phyloP scores from a whole-genome alignment of 164 flowering plant genomes.

The Magnolia sinica region DNA sequence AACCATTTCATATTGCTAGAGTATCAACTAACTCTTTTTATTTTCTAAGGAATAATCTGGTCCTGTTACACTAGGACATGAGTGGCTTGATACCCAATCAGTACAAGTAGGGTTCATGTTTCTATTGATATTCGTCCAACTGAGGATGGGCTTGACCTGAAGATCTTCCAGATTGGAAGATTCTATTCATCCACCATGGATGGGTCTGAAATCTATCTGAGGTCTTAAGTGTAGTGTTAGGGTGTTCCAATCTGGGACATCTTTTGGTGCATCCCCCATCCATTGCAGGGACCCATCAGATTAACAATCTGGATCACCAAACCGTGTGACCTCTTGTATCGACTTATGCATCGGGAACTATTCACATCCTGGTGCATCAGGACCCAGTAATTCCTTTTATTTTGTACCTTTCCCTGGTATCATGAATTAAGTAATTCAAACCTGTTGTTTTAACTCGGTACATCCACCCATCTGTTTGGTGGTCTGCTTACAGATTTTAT shows the following conservation, averaged over 20 bases:
- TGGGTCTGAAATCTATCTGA: not conserved
- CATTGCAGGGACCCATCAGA: not conserved
- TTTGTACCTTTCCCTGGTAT: not conserved
- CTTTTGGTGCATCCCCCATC: no score
- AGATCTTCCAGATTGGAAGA: not conserved
- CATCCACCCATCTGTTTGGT: conserved; percentile 10
- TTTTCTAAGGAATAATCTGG: not conserved
- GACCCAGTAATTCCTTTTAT: not conserved
- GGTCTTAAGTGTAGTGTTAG: not conserved
- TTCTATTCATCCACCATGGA: not conserved
- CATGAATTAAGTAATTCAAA: not conserved
- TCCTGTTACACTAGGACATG: not conserved
- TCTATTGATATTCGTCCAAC: not conserved
- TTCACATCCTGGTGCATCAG: not conserved
- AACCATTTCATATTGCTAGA: not conserved
- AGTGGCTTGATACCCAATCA: not conserved
- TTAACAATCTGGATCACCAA: not conserved
- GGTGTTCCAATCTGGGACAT: not conserved
- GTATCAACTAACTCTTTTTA: not conserved
- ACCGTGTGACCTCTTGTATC: not conserved
- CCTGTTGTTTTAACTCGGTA: conserved; percentile 6
- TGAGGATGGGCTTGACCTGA: not conserved
- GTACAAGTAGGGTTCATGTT: no score
- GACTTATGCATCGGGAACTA: not conserved
- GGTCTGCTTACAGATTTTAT: conserved; percentile 59